phyloP scores from a whole-genome alignment of 345 rosid species.

The Eucalyptus paniculata region DNA sequence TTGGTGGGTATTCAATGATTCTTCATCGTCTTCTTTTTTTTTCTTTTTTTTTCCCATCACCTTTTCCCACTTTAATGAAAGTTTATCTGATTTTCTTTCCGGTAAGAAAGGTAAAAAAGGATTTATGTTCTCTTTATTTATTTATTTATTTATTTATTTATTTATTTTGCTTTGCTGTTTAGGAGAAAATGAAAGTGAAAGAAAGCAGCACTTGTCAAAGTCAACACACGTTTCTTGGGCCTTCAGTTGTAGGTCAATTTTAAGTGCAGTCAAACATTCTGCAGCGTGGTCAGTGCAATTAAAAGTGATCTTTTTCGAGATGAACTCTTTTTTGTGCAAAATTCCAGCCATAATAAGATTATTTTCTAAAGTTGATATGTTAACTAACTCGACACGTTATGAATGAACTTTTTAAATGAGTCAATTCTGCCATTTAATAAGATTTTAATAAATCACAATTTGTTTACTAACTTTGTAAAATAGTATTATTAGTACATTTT shows the following conservation, averaged over 20 bases:
- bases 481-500: neutral
- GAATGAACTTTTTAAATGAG: neutral
- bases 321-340: neutral
- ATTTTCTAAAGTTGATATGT: neutral
- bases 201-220: neutral
- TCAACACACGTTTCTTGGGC: neutral
- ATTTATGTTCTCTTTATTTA: neutral
- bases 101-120: neutral
- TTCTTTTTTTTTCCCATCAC: neutral
- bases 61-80: neutral
- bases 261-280: neutral
- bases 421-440: neutral
- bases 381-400: neutral
- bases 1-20: neutral
- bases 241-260: neutral
- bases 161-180: neutral
- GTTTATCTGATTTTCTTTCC: neutral
- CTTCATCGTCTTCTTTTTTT: neutral
- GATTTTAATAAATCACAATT: neutral
- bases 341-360: neutral
- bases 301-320: neutral
- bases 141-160: no score
- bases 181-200: neutral
- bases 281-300: neutral
- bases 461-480: neutral